Base-by-base conservation (phyloP, 768 basidiomycete species). In the Tylopilus rubrobrunneus region DNA sequence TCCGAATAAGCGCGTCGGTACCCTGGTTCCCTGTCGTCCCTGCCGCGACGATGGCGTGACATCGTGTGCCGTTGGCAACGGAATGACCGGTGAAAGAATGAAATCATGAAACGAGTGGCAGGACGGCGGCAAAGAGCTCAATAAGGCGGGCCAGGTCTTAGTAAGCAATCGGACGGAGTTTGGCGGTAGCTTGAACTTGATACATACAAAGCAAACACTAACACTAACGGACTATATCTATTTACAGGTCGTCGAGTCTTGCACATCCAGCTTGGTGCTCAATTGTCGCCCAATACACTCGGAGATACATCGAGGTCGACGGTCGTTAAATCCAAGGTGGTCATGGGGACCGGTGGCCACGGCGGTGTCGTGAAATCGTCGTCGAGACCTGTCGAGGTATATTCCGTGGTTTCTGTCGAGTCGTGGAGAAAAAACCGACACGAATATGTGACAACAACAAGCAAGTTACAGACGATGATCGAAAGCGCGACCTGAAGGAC, bases 381-480 rank as follows among this genome's bases (percentile, higher is more conserved):
- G 25, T 25, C 25, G 25, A 25, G 5, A 25, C 25, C 25, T 25
- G 25, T 25, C 25, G 25, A 25, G 25, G 25, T 25, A 25, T 25
- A 25, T 5, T 25, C 25, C 25, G 25, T 25, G 25, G 25, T 25
- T 25, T 25, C 25, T 25, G 25, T 25, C 25, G 25, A 25, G 25
- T 25, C 25, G 25, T 25, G 25, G 25, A 25, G 25, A 3, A 25
- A 25, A 25, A 25, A 45, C 15, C 60, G 63, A 45, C 56, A 62
- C 8, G 52, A 39, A 37, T 47, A 55, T 9, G 63, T 62, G 25
- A 65, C 63, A 42, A 56, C 50, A 25, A 65, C 63, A n/a, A 65
- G 52, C 21, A 65, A 14, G 31, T 65, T 65, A 19, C 63, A 65
- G 34, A 62, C 63, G 15, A 60, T 34, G 25, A 60, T 28, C 4